Evolutionary conservation across 2,329 filamentous ascomycete genomes (phyloP).

Genomic region (Amauroascus niger): DNA sequence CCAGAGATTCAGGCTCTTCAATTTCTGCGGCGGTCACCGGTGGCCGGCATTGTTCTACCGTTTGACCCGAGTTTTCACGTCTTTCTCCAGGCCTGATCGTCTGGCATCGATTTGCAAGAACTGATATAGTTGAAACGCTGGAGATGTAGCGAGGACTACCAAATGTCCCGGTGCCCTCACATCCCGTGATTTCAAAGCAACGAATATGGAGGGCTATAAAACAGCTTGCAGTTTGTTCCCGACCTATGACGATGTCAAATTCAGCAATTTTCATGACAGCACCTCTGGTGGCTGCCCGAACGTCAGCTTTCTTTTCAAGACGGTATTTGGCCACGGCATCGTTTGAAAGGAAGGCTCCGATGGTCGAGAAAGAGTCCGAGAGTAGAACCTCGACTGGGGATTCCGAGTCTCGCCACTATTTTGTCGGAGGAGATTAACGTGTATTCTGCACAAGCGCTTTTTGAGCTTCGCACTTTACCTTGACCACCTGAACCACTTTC

Average conservation of each 20-base stretch:
- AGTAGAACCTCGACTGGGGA: conserved; percentile 21
- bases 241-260: conserved; percentile 29
- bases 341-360: conserved; percentile 26
- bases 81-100: not conserved
- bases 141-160: conserved; percentile 21
- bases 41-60: not conserved
- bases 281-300: conserved; percentile 22
- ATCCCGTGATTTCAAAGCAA: conserved; percentile 21
- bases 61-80: not conserved
- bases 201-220: conserved; percentile 20
- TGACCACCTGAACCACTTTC: conserved; percentile 23
- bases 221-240: conserved; percentile 11
- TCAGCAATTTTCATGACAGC: conserved; percentile 26
- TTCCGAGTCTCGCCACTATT: conserved; percentile 23
- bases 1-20: not conserved
- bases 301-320: conserved; percentile 14
- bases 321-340: conserved; percentile 23
- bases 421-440: conserved; percentile 3
- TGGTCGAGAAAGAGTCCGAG: conserved; percentile 29
- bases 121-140: not conserved
- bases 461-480: conserved; percentile 20
- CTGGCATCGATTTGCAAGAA: not conserved
- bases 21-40: not conserved
- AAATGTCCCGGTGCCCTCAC: conserved; percentile 22
- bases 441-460: not conserved